Conservation (phyloP, 305 asterid species). For the Lippia alba region DNA sequence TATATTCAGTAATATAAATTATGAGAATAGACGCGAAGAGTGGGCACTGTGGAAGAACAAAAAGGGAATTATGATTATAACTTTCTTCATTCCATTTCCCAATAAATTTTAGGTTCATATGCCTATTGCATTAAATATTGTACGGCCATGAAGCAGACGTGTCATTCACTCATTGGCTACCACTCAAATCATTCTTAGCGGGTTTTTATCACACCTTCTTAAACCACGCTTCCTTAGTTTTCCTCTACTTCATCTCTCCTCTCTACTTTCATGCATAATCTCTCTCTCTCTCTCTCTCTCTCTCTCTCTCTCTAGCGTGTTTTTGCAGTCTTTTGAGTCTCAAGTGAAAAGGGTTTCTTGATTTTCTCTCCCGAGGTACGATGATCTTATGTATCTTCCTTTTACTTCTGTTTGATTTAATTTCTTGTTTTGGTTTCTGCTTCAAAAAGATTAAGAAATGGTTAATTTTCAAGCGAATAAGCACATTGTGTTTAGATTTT, state of each 20-base stretch:
- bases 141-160: conserved; percentile 14
- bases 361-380: conserved; percentile 25
- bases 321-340: not conserved
- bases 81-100: conserved; percentile 27
- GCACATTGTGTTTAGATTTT: no score
- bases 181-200: conserved; percentile 51
- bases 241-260: not conserved
- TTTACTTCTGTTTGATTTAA: not conserved
- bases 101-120: conserved; percentile 5
- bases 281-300: not conserved
- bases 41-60: not conserved
- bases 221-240: not conserved
- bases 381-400: not conserved
- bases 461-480: no score
- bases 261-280: no score
- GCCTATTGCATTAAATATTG: conserved; percentile 36
- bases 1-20: no score
- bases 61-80: conserved; percentile 5
- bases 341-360: conserved; percentile 2
- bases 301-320: not conserved
- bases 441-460: no score
- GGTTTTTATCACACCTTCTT: conserved; percentile 21
- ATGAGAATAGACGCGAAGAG: not conserved
- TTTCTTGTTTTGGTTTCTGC: not conserved
- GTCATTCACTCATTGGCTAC: conserved; percentile 30